These are phyloP conservation scores for Cystobasidium slooffiae DNA, from an alignment of 1,284 basidiomycete species.

Conservation along the genomic window DNA sequence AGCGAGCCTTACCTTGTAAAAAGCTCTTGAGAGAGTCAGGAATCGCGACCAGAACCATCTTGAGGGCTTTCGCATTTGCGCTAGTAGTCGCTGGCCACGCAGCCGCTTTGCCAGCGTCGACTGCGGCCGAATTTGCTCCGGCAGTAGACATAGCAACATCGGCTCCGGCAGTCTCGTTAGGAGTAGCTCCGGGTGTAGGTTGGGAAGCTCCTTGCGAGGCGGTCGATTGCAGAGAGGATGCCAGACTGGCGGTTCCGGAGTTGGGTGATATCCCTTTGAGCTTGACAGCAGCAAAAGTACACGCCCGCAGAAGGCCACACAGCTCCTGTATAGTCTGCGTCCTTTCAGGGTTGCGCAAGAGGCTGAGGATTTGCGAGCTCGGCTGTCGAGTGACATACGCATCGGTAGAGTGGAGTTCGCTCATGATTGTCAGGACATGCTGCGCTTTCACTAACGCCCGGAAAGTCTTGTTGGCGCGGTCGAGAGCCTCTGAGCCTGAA, in stretches of 20 bases:
- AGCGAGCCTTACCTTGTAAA: conserved; percentile 73
- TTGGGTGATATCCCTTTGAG: conserved; percentile 42
- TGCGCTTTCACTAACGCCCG: conserved; percentile 77
- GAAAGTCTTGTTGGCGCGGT: conserved; percentile 70
- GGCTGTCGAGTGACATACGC: conserved; percentile 81
- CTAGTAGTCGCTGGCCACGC: conserved; percentile 36
- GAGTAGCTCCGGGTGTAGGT: background rate
- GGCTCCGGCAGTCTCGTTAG: background rate
- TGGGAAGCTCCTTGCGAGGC: no score
- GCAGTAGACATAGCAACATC: conserved; percentile 8
- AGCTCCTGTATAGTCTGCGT: conserved; percentile 73
- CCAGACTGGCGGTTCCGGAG: no score
- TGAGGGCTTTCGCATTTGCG: conserved; percentile 74
- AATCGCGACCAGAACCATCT: conserved; percentile 78
- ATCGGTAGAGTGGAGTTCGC: conserved; percentile 85
- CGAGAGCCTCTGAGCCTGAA: conserved; percentile 60
- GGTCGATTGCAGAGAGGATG: no score
- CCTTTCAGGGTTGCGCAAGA: conserved; percentile 68
- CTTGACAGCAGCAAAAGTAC: conserved; percentile 79
- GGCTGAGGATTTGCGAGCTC: conserved; percentile 74
- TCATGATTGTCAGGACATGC: conserved; percentile 78
- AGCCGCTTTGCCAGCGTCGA: conserved; percentile 8
- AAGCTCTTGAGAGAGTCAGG: conserved; percentile 79
- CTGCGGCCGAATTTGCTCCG: background rate
- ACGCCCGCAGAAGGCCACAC: conserved; percentile 79